Evolutionary conservation across 169 alveolate species (phyloP).

Genomic region (Perkinsus chesapeaki): DNA sequence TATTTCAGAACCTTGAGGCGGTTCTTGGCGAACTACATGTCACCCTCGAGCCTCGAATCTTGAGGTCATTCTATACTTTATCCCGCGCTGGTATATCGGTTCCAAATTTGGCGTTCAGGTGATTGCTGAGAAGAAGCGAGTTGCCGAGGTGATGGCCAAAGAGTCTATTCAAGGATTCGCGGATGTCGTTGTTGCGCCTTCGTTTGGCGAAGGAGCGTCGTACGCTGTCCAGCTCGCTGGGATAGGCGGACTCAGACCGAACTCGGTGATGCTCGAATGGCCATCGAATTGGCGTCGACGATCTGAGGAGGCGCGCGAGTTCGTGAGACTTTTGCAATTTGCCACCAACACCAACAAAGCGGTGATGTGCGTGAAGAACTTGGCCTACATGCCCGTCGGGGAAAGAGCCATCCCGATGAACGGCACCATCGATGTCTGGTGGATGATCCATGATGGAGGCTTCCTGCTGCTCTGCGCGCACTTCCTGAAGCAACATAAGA

Average conservation of each 20-base stretch:
- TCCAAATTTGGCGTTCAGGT: too few species aligned
- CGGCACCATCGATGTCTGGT: slow-evolving; percentile 23
- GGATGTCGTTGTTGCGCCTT: slow-evolving; percentile 27
- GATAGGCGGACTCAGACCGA: slow-evolving; percentile 33
- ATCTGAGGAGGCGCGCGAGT: not conserved
- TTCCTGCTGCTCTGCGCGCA: slow-evolving; percentile 25
- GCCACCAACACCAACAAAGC: not conserved
- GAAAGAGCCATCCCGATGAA: not conserved
- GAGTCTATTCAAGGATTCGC: slow-evolving; percentile 27
- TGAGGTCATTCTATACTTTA: too few species aligned
- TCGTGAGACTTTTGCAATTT: not conserved
- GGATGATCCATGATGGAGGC: slow-evolving; percentile 43
- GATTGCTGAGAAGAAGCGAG: slow-evolving; percentile 17
- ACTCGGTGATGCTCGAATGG: slow-evolving; percentile 30
- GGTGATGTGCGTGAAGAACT: slow-evolving; percentile 7
- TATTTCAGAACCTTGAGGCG: too few species aligned
- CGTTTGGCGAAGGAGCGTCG: slow-evolving; percentile 22
- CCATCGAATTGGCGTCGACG: slow-evolving; percentile 18
- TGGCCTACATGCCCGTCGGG: slow-evolving; percentile 4
- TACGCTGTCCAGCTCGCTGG: slow-evolving; percentile 31
- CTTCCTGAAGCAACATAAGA: slow-evolving; percentile 24
- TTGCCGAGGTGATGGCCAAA: slow-evolving; percentile 24
- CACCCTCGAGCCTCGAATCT: too few species aligned
- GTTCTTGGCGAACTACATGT: too few species aligned
- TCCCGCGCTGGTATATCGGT: too few species aligned